Evolutionary conservation across 2,329 filamentous ascomycete species (phyloP).

Genomic region (Xylaria sp.): DNA sequence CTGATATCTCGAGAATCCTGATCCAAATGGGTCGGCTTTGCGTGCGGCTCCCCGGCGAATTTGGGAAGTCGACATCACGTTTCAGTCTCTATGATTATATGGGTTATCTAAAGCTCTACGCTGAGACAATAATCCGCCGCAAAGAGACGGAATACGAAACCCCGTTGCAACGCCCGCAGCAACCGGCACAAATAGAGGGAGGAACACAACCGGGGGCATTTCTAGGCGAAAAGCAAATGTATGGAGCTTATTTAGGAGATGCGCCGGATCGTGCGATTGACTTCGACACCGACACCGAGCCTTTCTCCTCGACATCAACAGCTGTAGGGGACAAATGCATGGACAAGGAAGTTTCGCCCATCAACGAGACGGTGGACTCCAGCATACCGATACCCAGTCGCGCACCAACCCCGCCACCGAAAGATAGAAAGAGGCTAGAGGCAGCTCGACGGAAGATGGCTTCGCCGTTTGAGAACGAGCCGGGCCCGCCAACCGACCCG

Average conservation of each 20-base stretch:
- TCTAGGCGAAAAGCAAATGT: slow-evolving; percentile 44
- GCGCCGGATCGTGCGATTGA: slow-evolving; percentile 57
- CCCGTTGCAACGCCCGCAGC: slow-evolving; percentile 10
- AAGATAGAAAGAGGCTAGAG: slow-evolving; percentile 48
- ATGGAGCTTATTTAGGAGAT: slow-evolving; percentile 51
- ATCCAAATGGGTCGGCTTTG: slow-evolving; percentile 52
- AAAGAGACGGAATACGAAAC: slow-evolving; percentile 42
- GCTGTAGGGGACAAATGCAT: slow-evolving; percentile 35
- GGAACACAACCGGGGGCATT: slow-evolving; percentile 43
- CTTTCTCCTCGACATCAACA: slow-evolving; percentile 31
- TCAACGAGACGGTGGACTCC: slow-evolving; percentile 42
- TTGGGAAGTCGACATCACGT: slow-evolving; percentile 75
- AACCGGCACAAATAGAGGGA: slow-evolving; percentile 8
- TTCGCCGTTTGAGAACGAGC: slow-evolving; percentile 42
- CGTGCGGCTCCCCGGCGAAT: slow-evolving; percentile 49
- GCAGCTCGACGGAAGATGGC: slow-evolving; percentile 43
- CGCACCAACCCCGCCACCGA: slow-evolving; percentile 50
- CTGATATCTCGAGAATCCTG: slow-evolving; percentile 51
- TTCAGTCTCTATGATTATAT: slow-evolving; percentile 75
- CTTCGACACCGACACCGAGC: slow-evolving; percentile 46
- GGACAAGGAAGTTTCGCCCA: slow-evolving; percentile 34
- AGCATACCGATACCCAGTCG: slow-evolving; percentile 45
- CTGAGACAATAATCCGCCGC: slow-evolving; percentile 44
- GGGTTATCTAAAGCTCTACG: slow-evolving; percentile 76
- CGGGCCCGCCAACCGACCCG: slow-evolving; percentile 32